Evolutionary conservation across 768 basidiomycete genomes (phyloP), one percentile per base, ranked within the genome.

Genomic region (Udeniomyces megalosporus): DNA sequence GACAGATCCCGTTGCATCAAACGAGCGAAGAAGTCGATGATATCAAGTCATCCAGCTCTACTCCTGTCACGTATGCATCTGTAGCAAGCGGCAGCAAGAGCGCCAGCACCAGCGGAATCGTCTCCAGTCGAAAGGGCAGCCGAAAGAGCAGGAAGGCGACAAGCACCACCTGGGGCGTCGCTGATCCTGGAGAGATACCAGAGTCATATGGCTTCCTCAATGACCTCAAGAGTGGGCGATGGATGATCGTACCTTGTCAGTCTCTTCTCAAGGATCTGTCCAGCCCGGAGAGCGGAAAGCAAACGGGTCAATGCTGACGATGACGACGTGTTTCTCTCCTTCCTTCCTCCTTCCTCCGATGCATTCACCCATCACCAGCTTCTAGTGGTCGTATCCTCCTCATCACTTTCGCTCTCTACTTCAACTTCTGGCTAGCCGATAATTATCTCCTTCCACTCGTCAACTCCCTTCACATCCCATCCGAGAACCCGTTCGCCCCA

Each of bases 171-270:
- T 61, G 57, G 56, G 60, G 44, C 15, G 42, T 47, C 6, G 60
- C 34, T 6, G 56, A 54, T 48, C 60, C 60, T 5, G 57, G 60
- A 31, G 70, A 69, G 8, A 62, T 68, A 14, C 70, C 71, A 38
- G 49, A 63, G 28, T 68, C 69, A 17, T 56, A 60, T 20, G 79
- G 79, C 0, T 71, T 84, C 32, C 74, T 80, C 80, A 72, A 76
- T 70, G 77, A 84, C 71, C 64, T 83, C 66, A 74, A 62, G 67
- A 76, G 79, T 0, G 71, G 77, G 15, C 76, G 81, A 67, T 93
- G 90, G 90, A 82, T 83, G 60, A 73, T 84, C 20, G 77, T 85
- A 24, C 88, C 89, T 8, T 71, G 88, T 85, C 54, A 59, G 80
- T 77, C 12, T 1, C 22, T 1, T 34, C 14, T 51, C 2, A 57